phyloP scores from a whole-genome alignment of 2,329 filamentous ascomycete species.

The Neofusicoccum parvum region DNA sequence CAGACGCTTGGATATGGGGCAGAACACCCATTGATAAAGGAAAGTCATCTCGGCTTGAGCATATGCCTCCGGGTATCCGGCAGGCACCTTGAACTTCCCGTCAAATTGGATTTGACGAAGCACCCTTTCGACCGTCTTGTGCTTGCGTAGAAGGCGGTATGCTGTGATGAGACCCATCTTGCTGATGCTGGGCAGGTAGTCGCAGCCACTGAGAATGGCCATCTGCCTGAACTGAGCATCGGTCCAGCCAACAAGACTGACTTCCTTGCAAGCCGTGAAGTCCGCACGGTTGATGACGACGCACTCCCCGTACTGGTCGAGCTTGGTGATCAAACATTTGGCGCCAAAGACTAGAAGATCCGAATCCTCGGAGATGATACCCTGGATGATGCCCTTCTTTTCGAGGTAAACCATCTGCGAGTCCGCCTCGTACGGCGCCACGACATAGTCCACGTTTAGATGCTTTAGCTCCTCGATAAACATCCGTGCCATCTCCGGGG shows the following conservation, averaged over 20 bases:
- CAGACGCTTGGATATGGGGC: conserved; percentile 69
- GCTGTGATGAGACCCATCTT: conserved; percentile 92
- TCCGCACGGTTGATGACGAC: conserved; percentile 88
- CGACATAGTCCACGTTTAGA: conserved; percentile 78
- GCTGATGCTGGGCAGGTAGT: conserved; percentile 85
- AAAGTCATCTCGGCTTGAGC: conserved; percentile 89
- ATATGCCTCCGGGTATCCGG: conserved; percentile 80
- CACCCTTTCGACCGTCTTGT: conserved; percentile 83
- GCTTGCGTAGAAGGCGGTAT: conserved; percentile 83
- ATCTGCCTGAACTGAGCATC: conserved; percentile 90
- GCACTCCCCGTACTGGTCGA: conserved; percentile 91
- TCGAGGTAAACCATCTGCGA: conserved; percentile 96
- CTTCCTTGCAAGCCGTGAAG: conserved; percentile 84
- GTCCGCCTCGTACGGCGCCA: conserved; percentile 96
- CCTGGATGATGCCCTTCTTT: conserved; percentile 77
- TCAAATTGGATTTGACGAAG: conserved; percentile 86
- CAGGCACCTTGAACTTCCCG: conserved; percentile 77
- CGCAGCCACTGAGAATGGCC: conserved; percentile 95
- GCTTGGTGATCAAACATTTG: conserved; percentile 85
- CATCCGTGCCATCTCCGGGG: conserved; percentile 89
- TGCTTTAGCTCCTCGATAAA: conserved; percentile 91
- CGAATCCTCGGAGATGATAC: conserved; percentile 94
- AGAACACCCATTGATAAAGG: conserved; percentile 92
- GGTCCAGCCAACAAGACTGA: conserved; percentile 89
- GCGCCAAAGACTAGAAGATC: conserved; percentile 95